These are phyloP conservation scores for Coemansia erecta DNA, from an alignment of 192 early-diverging fungal species.

Conservation along the genomic window DNA sequence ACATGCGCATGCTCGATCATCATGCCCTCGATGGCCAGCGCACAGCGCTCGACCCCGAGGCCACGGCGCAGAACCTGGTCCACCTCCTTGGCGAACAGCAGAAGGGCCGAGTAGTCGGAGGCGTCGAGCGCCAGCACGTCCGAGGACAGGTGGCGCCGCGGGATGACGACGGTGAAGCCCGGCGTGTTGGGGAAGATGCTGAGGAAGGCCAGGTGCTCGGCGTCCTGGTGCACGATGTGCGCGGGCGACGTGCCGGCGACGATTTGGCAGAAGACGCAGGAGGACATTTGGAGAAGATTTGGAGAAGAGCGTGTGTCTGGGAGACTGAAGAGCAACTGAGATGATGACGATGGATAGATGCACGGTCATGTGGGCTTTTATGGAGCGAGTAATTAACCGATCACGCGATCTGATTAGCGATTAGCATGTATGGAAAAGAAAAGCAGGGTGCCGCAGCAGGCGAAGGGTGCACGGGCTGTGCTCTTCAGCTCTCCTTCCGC, in stretches of 20 bases:
- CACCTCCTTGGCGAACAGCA: conserved; percentile 28
- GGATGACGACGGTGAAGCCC: conserved; percentile 27
- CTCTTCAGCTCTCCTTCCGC: no score
- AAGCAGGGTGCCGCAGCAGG: no score
- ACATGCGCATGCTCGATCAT: conserved; percentile 27
- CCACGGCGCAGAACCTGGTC: conserved; percentile 20
- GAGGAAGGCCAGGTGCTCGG: conserved; percentile 22
- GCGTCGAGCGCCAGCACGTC: conserved; percentile 28
- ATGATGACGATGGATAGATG: neutral
- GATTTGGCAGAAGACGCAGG: conserved; percentile 23
- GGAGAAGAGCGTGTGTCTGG: no score
- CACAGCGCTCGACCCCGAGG: conserved; percentile 27
- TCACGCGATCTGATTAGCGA: no score
- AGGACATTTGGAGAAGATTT: no score
- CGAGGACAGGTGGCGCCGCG: conserved; percentile 14
- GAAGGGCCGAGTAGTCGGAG: conserved; percentile 10
- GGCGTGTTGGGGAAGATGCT: conserved; percentile 29
- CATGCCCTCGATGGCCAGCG: conserved; percentile 22
- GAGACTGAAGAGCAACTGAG: no score
- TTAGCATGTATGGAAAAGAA: no score
- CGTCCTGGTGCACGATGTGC: conserved; percentile 24
- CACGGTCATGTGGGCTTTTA: no score
- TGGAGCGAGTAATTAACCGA: no score
- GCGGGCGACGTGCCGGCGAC: conserved; percentile 17
- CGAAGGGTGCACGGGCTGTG: no score